Evolutionary conservation across 2,329 filamentous ascomycete species (phyloP).

Genomic region (Pseudonectria buxi): DNA sequence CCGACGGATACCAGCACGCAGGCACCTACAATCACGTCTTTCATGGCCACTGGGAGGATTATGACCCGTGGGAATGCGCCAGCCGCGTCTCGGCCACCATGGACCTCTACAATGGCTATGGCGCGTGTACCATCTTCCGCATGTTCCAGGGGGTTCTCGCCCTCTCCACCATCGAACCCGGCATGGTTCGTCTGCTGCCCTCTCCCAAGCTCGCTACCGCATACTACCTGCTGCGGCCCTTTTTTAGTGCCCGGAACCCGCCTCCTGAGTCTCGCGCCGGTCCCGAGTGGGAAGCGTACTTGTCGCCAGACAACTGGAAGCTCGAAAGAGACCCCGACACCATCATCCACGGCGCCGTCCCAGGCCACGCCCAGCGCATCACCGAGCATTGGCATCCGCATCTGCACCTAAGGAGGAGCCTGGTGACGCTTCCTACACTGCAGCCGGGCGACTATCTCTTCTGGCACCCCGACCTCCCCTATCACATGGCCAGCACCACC

Average conservation of each 20-base stretch:
- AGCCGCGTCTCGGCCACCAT: slow-evolving; percentile 46
- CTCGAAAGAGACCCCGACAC: slow-evolving; percentile 45
- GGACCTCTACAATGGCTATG: slow-evolving; percentile 52
- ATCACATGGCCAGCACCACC: slow-evolving; percentile 43
- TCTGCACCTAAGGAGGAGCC: slow-evolving; percentile 44
- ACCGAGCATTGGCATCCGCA: slow-evolving; percentile 54
- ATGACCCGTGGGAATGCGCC: slow-evolving; percentile 50
- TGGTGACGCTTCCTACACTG: slow-evolving; percentile 49
- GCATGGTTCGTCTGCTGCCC: slow-evolving; percentile 65
- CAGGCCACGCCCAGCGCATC: slow-evolving; percentile 51
- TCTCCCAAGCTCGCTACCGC: slow-evolving; percentile 69
- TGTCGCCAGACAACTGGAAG: slow-evolving; percentile 39
- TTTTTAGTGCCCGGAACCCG: slow-evolving; percentile 41
- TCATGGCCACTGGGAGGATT: slow-evolving; percentile 47
- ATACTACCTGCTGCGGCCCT: slow-evolving; percentile 63
- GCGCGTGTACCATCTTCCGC: slow-evolving; percentile 51
- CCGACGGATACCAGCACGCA: slow-evolving; percentile 56
- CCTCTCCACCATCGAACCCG: slow-evolving; percentile 50
- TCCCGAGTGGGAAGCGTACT: slow-evolving; percentile 43
- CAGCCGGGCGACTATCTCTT: slow-evolving; percentile 52
- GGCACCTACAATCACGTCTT: slow-evolving; percentile 50
- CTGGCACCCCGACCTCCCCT: slow-evolving; percentile 52
- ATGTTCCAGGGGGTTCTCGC: slow-evolving; percentile 54
- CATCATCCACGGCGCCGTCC: slow-evolving; percentile 52
- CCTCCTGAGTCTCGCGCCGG: slow-evolving; percentile 34